Base-by-base conservation (phyloP, 805 yeast species). In the Starmerella roubikii region DNA sequence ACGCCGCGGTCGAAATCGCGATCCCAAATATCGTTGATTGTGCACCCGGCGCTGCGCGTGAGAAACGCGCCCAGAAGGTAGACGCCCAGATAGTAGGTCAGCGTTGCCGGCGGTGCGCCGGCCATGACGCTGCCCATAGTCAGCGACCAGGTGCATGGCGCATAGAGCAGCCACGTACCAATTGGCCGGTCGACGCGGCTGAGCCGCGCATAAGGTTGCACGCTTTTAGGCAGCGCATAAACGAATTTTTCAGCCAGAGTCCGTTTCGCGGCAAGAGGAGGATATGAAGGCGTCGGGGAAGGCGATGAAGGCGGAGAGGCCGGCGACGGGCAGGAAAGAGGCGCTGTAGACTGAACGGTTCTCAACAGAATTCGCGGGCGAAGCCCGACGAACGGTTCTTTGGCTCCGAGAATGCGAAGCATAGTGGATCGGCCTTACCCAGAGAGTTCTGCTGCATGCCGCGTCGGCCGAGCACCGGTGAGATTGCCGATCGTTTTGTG, bases 21-120 rank as follows among this genome's bases (percentile, higher is more conserved):
- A 56, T 91, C 99, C 55, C 78, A 65, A 32, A 88, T 65, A 59
- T 91, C 99, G 56, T 91, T 91, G 39, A 91, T 77, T 0, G 94
- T 86, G 57, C 99, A 91, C 0, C 98, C 99, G 1, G 95, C 96
- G 21, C 97, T 95, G 58, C 99, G 71, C 94, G 93, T 91, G 15
- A 88, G 67, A 29, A 86, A 53, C 0, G 96, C 72, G 12, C 99
- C 99, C 3, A 78, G 65, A 4, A 88, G 76, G 55, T 85, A 91
- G 12, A 85, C 61, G 0, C 72, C 68, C 25, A 83, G 55, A 53
- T 77, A 82, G 53, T 68, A 70, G 0, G 68, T 42, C 0, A 88
- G 77, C 1, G 74, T 68, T 0, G 71, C 44, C 1, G 84, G 38
- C 0, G 94, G 77, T 0, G 95, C 94, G 12, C 45, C 45, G 2